phyloP scores from a whole-genome alignment of 2,329 filamentous ascomycete genomes.

The Pseudogymnoascus sp. region DNA sequence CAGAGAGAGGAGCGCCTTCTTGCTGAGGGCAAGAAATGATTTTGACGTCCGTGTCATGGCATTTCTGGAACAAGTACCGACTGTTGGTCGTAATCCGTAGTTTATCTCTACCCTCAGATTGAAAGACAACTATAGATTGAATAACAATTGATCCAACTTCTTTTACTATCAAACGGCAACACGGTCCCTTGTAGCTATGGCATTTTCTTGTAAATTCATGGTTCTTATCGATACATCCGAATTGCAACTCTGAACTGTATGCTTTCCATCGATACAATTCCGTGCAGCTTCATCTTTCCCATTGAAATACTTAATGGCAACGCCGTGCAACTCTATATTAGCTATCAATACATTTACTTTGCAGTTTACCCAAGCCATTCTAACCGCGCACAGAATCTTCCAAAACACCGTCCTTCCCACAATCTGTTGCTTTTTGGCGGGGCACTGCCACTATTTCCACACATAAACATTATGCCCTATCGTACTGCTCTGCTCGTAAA shows the following conservation, averaged over 20 bases:
- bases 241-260: background rate
- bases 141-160: background rate
- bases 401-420: background rate
- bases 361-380: background rate
- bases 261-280: background rate
- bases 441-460: background rate
- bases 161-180: background rate
- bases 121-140: background rate
- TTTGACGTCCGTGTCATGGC: background rate
- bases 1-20: slow-evolving; percentile 15
- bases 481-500: background rate
- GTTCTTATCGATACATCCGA: background rate
- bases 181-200: background rate
- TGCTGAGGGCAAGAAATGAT: background rate
- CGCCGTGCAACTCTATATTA: background rate
- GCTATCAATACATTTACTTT: background rate
- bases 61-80: background rate
- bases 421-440: background rate
- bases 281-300: background rate
- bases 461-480: background rate
- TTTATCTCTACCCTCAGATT: background rate
- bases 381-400: background rate
- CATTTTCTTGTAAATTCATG: background rate
- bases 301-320: background rate
- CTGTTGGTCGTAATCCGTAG: background rate